phyloP scores from a whole-genome alignment of 1,284 basidiomycete genomes.

The Heimioporus punctisporus region DNA sequence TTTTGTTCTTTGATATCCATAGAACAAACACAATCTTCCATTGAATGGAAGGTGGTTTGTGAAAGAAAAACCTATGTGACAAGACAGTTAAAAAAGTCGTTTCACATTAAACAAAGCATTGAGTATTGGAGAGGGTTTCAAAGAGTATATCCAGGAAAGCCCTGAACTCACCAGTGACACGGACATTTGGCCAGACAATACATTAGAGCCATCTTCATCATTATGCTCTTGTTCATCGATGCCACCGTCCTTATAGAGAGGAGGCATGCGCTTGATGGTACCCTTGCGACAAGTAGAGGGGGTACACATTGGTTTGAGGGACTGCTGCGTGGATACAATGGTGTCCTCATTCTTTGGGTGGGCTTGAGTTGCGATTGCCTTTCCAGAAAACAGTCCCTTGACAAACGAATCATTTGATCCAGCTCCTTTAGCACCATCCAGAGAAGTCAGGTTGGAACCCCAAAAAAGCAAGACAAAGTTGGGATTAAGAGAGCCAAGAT shows the following conservation, averaged over 20 bases:
- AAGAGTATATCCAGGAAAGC: slow-evolving; percentile 85
- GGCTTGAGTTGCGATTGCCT: slow-evolving; percentile 87
- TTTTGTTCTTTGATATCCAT: slow-evolving; percentile 87
- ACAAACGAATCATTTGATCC: slow-evolving; percentile 93
- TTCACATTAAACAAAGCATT: slow-evolving; percentile 91
- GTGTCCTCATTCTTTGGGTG: slow-evolving; percentile 95
- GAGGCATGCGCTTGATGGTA: slow-evolving; percentile 63
- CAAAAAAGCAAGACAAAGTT: slow-evolving; percentile 89
- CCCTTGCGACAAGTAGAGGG: slow-evolving; percentile 87
- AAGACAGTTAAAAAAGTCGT: slow-evolving; percentile 59
- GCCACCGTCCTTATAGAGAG: slow-evolving; percentile 54
- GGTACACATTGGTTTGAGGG: slow-evolving; percentile 90
- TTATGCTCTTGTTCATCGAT: slow-evolving; percentile 57
- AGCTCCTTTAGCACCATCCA: slow-evolving; percentile 56
- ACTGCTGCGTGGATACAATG: slow-evolving; percentile 92
- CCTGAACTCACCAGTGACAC: slow-evolving; percentile 89
- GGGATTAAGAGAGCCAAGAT: slow-evolving; percentile 89
- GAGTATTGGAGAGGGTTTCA: slow-evolving; percentile 88
- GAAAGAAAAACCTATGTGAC: slow-evolving; percentile 83
- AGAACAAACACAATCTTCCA: slow-evolving; percentile 88
- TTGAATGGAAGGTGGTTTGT: slow-evolving; percentile 84
- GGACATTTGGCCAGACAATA: slow-evolving; percentile 50
- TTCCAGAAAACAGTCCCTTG: slow-evolving; percentile 85
- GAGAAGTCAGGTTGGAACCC: slow-evolving; percentile 38
- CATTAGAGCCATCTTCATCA: slow-evolving; percentile 44